These are phyloP conservation scores for Marasmius sp. DNA, from an alignment of 1,284 basidiomycete genomes.

Conservation along the genomic window DNA sequence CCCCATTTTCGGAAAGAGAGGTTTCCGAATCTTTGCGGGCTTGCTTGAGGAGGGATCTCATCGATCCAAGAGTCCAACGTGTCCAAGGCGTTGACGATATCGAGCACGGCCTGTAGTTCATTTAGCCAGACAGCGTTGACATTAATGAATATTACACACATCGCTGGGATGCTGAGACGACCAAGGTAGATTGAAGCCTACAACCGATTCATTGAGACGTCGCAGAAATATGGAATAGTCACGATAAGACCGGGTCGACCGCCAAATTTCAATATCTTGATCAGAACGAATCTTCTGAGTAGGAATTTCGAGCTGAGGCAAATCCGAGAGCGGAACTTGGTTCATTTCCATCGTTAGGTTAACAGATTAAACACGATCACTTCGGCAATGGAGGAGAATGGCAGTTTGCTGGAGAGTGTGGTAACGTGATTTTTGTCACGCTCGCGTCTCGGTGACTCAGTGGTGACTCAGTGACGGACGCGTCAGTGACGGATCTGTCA, in stretches of 20 bases:
- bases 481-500: not conserved
- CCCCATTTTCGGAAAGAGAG: constrained; percentile 91
- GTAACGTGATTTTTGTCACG: not conserved
- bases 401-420: not conserved
- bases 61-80: constrained; percentile 79
- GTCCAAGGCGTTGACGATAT: constrained; percentile 62
- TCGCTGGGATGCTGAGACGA: constrained; percentile 29
- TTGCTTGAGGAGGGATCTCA: constrained; percentile 76
- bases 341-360: constrained; percentile 31
- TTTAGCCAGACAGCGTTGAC: constrained; percentile 16
- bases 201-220: constrained; percentile 72
- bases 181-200: constrained; percentile 54
- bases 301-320: constrained; percentile 33
- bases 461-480: not conserved
- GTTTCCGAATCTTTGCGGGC: constrained; percentile 93
- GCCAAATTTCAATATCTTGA: constrained; percentile 69
- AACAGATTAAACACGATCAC: not conserved
- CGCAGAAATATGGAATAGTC: constrained; percentile 75
- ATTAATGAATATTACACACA: constrained; percentile 27
- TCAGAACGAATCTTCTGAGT: constrained; percentile 64
- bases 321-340: constrained; percentile 37
- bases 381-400: not conserved
- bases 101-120: constrained; percentile 42
- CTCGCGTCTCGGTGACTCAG: not conserved
- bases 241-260: constrained; percentile 63